Evolutionary conservation across 306 rosid species (phyloP).

Genomic region (Pterocarpus santalinus): DNA sequence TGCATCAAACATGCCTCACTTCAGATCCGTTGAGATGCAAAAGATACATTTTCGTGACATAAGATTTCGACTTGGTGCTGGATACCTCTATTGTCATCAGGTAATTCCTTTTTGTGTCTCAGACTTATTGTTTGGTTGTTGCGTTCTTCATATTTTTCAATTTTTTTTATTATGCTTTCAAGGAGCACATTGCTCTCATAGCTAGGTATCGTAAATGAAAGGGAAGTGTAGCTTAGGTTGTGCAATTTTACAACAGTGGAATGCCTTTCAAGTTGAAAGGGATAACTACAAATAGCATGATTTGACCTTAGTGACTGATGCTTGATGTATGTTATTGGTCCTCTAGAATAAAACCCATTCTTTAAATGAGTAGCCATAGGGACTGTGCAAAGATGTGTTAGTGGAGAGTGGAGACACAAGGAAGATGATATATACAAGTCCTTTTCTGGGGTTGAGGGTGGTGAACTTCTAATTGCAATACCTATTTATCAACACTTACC

Average conservation of each 20-base stretch:
- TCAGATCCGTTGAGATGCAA: slow-evolving; percentile 73
- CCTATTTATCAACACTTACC: neutral
- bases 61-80: slow-evolving; percentile 81
- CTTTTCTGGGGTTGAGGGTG: neutral
- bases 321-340: slow-evolving; percentile 37
- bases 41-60: slow-evolving; percentile 71
- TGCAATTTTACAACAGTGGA: slow-evolving; percentile 4
- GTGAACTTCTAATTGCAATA: slow-evolving; percentile 13
- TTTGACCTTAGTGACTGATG: neutral
- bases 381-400: slow-evolving; percentile 10
- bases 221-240: slow-evolving; percentile 1
- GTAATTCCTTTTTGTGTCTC: slow-evolving; percentile 49
- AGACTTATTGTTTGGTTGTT: slow-evolving; percentile 22
- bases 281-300: slow-evolving; percentile 16
- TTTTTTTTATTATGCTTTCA: neutral
- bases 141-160: neutral
- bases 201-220: slow-evolving; percentile 5
- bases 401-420: slow-evolving; percentile 2
- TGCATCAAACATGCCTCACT: slow-evolving; percentile 63
- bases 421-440: neutral
- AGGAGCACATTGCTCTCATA: slow-evolving; percentile 12
- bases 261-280: slow-evolving; percentile 17
- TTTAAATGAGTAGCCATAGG: slow-evolving; percentile 13
- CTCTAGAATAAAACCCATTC: slow-evolving; percentile 1
- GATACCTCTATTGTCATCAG: slow-evolving; percentile 95